Evolutionary conservation across 257 asterid genomes (phyloP), one percentile per base, ranked within the genome.

Genomic region (Solanum stenotomum): DNA sequence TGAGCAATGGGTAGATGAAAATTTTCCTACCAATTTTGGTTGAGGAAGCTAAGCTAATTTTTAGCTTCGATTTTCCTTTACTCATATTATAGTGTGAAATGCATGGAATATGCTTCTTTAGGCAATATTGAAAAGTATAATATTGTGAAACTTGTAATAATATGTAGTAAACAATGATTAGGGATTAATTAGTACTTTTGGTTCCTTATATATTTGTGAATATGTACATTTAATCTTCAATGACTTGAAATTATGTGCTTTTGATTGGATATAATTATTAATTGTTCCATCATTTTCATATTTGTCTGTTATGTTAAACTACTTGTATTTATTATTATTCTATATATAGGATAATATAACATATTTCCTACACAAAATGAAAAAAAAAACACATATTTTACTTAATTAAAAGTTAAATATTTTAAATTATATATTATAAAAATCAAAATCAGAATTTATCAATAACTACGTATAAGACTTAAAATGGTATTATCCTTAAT

Each of bases 41-140:
- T 86, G 86, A 84, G 83, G 85, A 88, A 65, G 85, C 88, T 89
- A 87, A 89, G 88, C 87, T 88, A 44, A 84, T 83, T 49, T 38
- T 33, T 56, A 56, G 31, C 35, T 46, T n/a, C 40, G 3, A 27
- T 38, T 87, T 81, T 67, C 2, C 42, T 31, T 42, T 52, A 83
- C 72, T 83, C 70, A 83, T 10, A 16, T 72, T 8, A 23, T 33
- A 33, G 27, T 33, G 46, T 34, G 46, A 34, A 72, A 34, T 72
- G 9, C 27, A 1, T 18, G 0, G 44, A 72, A 72, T 72, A 18
- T 72, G 79, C 1, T 72, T 33, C 42, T 31, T 72, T 70, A 38
- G 79, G 42, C 15, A 33, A 72, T 16, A 33, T 31, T 71, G 14
- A 71, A 71, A 31, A 72, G 27, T 79, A 16, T 27, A 40, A 77